Conservation (phyloP, 2,329 filamentous ascomycete species). For the Fusarium pseudograminearum region DNA sequence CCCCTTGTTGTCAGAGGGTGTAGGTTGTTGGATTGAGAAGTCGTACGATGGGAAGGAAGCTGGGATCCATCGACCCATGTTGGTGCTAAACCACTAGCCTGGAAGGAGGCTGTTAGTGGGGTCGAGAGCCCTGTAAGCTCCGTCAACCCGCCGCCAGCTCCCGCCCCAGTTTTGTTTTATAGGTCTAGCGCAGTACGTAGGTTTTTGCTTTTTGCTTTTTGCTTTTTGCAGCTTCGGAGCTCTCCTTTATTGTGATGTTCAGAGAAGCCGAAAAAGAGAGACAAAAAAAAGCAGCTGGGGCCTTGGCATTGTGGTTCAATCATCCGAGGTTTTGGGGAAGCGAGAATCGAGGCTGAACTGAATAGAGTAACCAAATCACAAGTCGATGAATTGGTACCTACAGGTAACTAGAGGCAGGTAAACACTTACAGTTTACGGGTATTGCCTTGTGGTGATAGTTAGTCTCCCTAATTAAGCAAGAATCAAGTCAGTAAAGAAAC, state of each 20-base stretch:
- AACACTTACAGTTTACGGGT: not conserved
- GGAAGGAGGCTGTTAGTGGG: conserved; percentile 17
- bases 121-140: conserved; percentile 12
- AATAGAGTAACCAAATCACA: conserved; percentile 8
- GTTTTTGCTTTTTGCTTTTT: conserved; percentile 37
- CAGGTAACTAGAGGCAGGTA: not conserved
- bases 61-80: not conserved
- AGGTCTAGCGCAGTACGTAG: conserved; percentile 1
- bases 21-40: conserved; percentile 4
- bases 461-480: not conserved
- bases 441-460: not conserved
- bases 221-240: conserved; percentile 29
- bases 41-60: conserved; percentile 3
- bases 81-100: conserved; percentile 1
- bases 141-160: conserved; percentile 2
- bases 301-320: conserved; percentile 11
- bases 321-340: conserved; percentile 2
- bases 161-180: not conserved
- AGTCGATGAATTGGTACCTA: not conserved
- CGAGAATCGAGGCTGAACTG: conserved; percentile 16
- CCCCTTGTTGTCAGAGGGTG: conserved; percentile 10
- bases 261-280: not conserved
- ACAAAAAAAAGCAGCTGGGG: not conserved
- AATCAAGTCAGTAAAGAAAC: not conserved
- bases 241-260: conserved; percentile 21